phyloP scores from a whole-genome alignment of 139 green algal species.

The Chlorella sp. region DNA sequence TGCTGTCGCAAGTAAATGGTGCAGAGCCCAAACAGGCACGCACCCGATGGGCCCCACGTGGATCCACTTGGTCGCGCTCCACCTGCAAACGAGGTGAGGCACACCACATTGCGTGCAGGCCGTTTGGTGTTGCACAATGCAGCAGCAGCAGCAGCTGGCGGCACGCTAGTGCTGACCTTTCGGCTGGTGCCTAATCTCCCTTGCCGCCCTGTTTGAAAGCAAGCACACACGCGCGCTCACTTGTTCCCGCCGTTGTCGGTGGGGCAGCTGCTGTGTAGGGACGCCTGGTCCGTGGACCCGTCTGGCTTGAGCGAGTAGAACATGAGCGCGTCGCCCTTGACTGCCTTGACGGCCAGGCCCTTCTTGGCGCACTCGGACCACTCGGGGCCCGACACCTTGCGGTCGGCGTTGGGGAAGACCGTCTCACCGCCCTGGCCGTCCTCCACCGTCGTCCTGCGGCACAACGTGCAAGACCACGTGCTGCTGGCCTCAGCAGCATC shows the following conservation, averaged over 20 bases:
- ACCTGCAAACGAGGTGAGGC: no score
- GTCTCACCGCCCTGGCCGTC: constrained; percentile 50
- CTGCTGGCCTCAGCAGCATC: no score
- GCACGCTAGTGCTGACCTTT: no score
- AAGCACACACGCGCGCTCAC: no score
- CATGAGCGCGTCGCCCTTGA: constrained; percentile 51
- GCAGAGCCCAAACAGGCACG: no score
- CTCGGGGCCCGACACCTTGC: constrained; percentile 24
- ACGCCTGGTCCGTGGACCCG: constrained; percentile 26
- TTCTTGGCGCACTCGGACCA: constrained; percentile 53
- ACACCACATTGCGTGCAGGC: no score
- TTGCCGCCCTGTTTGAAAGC: no score
- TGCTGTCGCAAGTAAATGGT: no score
- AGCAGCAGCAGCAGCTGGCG: no score
- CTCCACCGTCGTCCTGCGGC: constrained; percentile 28
- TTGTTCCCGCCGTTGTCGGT: constrained; percentile 41
- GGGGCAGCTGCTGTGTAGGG: constrained; percentile 54
- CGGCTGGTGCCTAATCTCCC: no score
- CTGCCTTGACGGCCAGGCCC: constrained; percentile 48
- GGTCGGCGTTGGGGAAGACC: constrained; percentile 49
- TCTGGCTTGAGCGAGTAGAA: constrained; percentile 55
- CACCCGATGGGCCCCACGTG: constrained; percentile 49
- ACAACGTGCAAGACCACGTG: no score
- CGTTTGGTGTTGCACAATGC: no score
- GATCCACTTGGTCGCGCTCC: constrained; percentile 84